Conservation (phyloP, 805 yeast species). For the Ogataea saltuana region DNA sequence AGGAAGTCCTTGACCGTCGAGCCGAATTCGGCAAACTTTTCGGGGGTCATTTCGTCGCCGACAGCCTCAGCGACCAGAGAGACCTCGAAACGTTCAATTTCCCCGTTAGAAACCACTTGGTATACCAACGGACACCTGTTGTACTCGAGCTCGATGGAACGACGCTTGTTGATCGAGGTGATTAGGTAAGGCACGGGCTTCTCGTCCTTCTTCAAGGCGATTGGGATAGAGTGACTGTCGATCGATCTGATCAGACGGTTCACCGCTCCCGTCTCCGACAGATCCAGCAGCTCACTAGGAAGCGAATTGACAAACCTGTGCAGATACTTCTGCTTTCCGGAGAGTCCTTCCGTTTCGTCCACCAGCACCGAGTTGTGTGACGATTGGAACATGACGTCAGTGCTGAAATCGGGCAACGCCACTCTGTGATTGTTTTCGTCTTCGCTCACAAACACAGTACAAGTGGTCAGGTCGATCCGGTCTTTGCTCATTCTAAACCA, state of each 20-base stretch:
- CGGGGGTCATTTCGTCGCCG: constrained; percentile 11
- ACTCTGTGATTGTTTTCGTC: constrained; percentile 29
- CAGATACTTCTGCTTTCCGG: constrained; percentile 22
- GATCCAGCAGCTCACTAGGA: constrained; percentile 24
- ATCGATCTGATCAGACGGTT: constrained; percentile 19
- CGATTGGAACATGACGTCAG: constrained; percentile 35
- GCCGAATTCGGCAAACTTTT: constrained; percentile 14
- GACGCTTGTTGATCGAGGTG: constrained; percentile 26
- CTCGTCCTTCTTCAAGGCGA: constrained; percentile 11
- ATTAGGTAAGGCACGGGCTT: constrained; percentile 23
- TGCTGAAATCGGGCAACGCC: constrained; percentile 27
- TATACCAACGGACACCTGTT: constrained; percentile 28
- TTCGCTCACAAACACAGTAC: constrained; percentile 31
- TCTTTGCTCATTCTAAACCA: constrained; percentile 31
- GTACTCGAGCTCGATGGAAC: constrained; percentile 33
- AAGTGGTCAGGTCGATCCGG: constrained; percentile 21
- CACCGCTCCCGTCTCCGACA: constrained; percentile 20
- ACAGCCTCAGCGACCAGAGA: constrained; percentile 25
- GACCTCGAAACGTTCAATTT: constrained; percentile 27
- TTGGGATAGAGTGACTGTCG: constrained; percentile 18
- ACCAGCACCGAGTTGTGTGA: constrained; percentile 31
- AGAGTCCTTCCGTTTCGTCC: constrained; percentile 18
- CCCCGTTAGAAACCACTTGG: constrained; percentile 31
- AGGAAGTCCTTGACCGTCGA: constrained; percentile 14
- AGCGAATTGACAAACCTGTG: constrained; percentile 25